phyloP scores from a whole-genome alignment of 305 asterid genomes.

The Salvia sclarea region DNA sequence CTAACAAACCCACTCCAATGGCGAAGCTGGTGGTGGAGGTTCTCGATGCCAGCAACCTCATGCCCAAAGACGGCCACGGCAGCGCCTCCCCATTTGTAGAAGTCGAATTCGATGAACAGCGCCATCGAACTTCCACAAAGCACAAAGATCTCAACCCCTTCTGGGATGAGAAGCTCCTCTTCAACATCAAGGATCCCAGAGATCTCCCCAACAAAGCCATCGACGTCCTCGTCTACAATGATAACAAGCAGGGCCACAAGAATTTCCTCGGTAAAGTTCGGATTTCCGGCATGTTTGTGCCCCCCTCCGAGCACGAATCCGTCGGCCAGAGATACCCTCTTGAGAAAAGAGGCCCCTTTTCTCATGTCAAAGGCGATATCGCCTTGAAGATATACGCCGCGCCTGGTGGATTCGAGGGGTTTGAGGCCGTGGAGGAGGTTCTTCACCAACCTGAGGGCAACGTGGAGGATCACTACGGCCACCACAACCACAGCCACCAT shows the following conservation, averaged over 20 bases:
- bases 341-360: constrained; percentile 81
- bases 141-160: constrained; percentile 70
- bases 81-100: constrained; percentile 84
- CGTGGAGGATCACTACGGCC: constrained; percentile 22
- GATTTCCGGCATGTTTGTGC: constrained; percentile 69
- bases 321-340: constrained; percentile 76
- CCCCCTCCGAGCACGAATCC: constrained; percentile 65
- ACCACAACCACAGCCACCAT: constrained; percentile 1
- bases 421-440: constrained; percentile 31
- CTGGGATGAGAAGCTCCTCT: constrained; percentile 79
- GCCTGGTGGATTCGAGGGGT: constrained; percentile 32
- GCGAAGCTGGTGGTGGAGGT: constrained; percentile 80
- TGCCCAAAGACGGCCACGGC: constrained; percentile 98
- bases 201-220: constrained; percentile 48
- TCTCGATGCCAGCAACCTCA: constrained; percentile 81
- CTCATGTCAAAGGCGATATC: constrained; percentile 81
- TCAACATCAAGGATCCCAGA: constrained; percentile 54
- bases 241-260: constrained; percentile 52
- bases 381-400: constrained; percentile 58
- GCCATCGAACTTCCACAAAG: constrained; percentile 63
- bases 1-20: constrained; percentile 39
- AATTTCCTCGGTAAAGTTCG: constrained; percentile 78
- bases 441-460: constrained; percentile 16
- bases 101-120: constrained; percentile 65
- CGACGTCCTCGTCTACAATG: constrained; percentile 66